A percentile compares a stretch with the other conserved stretches of the same genome.
These are phyloP conservation scores for Solanum microdontum DNA, from an alignment of 257 asterid genomes.

Conservation along the genomic window DNA sequence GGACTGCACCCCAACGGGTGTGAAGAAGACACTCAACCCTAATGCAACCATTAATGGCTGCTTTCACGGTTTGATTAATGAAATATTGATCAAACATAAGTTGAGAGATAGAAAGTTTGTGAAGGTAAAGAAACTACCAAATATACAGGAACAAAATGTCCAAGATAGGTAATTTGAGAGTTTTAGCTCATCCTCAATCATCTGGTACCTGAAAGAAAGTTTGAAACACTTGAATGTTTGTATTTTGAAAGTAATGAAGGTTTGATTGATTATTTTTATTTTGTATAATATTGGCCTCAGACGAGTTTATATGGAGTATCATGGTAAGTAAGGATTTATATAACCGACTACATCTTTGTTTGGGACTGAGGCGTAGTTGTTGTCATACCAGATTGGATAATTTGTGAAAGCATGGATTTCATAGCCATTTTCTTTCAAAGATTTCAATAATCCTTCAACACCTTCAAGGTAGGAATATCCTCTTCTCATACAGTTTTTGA, in stretches of 20 bases:
- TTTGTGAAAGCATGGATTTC: conserved; percentile 89
- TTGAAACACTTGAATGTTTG: background rate
- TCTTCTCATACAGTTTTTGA: conserved; percentile 66
- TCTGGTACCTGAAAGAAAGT: conserved; percentile 48
- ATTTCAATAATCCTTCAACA: conserved; percentile 53
- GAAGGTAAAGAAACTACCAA: conserved; percentile 38
- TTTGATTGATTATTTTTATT: background rate
- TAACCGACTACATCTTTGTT: background rate
- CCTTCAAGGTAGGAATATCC: conserved; percentile 77
- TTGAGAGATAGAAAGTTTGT: background rate
- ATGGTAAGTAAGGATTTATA: background rate
- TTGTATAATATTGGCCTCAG: background rate
- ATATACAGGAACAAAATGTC: conserved; percentile 91
- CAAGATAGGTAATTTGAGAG: conserved; percentile 77
- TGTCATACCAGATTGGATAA: conserved; percentile 74
- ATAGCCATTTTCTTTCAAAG: conserved; percentile 65
- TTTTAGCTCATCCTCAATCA: conserved; percentile 76
- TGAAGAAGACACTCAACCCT: background rate
- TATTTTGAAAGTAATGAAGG: background rate
- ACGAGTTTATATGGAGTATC: background rate
- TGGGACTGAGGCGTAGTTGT: background rate
- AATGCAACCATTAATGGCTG: background rate
- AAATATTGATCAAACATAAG: background rate
- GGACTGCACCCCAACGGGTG: background rate
- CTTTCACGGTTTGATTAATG: background rate